phyloP scores from a whole-genome alignment of 495 filamentous ascomycete genomes.

The Darksidea phi region DNA sequence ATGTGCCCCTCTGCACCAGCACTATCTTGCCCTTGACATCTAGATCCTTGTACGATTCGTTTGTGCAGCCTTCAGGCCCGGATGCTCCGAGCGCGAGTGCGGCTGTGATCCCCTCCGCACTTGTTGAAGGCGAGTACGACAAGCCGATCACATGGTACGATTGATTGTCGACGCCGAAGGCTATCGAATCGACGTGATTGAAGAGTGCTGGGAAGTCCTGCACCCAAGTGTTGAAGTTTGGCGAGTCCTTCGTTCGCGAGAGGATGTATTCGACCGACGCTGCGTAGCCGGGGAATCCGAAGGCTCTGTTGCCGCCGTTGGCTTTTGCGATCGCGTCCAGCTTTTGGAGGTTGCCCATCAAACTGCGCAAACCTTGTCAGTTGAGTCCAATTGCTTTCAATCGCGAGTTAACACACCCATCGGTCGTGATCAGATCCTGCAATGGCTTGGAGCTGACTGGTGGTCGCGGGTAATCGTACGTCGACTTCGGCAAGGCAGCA shows the following conservation, averaged over 20 bases:
- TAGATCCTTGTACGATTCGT: slow-evolving; percentile 40
- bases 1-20: slow-evolving; percentile 45
- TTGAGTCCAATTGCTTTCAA: neutral
- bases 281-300: slow-evolving; percentile 49
- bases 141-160: slow-evolving; percentile 46
- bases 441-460: slow-evolving; percentile 7
- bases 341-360: slow-evolving; percentile 42
- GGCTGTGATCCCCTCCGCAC: slow-evolving; percentile 44
- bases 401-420: slow-evolving; percentile 4
- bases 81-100: slow-evolving; percentile 45
- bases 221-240: slow-evolving; percentile 40
- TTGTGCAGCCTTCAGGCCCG: slow-evolving; percentile 43
- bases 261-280: slow-evolving; percentile 49
- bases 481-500: slow-evolving; percentile 2
- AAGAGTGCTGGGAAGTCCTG: slow-evolving; percentile 49
- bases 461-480: slow-evolving; percentile 6
- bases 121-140: slow-evolving; percentile 48
- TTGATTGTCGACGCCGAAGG: slow-evolving; percentile 38
- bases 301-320: slow-evolving; percentile 51
- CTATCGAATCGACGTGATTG: slow-evolving; percentile 43
- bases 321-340: slow-evolving; percentile 46
- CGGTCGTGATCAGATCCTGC: slow-evolving; percentile 19
- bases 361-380: slow-evolving; percentile 19
- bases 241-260: slow-evolving; percentile 34
- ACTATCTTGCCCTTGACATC: slow-evolving; percentile 51